Evolutionary conservation across 2,329 filamentous ascomycete genomes (phyloP), one percentile per base, ranked within the genome.

Genomic region (Apiospora hydei): DNA sequence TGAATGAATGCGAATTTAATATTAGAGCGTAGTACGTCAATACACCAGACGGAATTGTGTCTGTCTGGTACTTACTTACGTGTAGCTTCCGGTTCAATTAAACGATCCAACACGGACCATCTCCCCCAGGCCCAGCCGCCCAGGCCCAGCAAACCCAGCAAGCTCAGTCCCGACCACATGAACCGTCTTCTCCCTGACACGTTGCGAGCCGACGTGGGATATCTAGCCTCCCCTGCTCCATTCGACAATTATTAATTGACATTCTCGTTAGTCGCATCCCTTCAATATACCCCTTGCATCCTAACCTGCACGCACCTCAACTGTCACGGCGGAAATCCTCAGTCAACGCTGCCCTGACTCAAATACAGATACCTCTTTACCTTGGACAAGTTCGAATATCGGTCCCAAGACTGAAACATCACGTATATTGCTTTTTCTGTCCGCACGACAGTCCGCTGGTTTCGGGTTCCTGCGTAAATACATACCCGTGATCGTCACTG

Each of bases 41-140:
- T 38, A 38, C 53, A 38, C n/a, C n/a, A n/a, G n/a, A n/a, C 53
- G 53, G 30, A 13, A 38, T 41, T 64, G 34, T 43, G 41, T 43
- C 10, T 43, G 41, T 43, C 41, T 16, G 51, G 26, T 57, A 57
- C 51, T n/a, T 64, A 61, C 21, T 41, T 41, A 64, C 57, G 57
- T 38, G 30, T 64, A 41, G 30, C 30, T 41, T 38, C 57, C 13
- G 30, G 57, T 41, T 64, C 57, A 64, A 41, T 64, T n/a, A 64
- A 64, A 38, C 34, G 57, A 41, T 64, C 18, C 4, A 41, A 64
- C 57, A 64, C 57, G 57, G 57, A 64, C 57, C 57, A 64, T 64
- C 18, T 64, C 30, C 16, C 30, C 26, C 53, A 34, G 30, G 53
- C 26, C 26, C 26, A 30, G 26, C 26, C 26, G 26, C 26, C 26